phyloP scores from a whole-genome alignment of 2,329 filamentous ascomycete species.

The Colletotrichum sp. region DNA sequence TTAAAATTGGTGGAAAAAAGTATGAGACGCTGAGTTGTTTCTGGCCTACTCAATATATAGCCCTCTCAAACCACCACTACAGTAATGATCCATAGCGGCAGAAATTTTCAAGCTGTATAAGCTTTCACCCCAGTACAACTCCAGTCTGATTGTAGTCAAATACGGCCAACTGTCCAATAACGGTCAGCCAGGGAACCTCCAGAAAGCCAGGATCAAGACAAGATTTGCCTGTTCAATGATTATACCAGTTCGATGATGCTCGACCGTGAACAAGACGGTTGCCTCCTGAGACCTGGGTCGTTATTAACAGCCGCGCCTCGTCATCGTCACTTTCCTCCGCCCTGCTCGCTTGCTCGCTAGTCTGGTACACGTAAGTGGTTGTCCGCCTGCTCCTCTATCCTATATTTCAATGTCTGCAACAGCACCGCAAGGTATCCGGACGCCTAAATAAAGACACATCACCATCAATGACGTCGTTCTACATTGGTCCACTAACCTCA shows the following conservation, averaged over 20 bases:
- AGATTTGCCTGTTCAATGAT: background rate
- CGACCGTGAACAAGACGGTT: background rate
- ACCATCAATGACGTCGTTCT: background rate
- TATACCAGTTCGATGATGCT: background rate
- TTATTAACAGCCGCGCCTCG: background rate
- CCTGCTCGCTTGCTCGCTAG: background rate
- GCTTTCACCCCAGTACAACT: background rate
- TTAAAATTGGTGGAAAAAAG: background rate
- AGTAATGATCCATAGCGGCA: background rate
- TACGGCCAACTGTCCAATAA: background rate
- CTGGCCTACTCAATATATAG: background rate
- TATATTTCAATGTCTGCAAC: background rate
- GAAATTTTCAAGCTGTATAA: background rate
- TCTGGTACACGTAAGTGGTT: background rate
- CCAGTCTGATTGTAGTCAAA: background rate
- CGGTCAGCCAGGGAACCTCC: background rate
- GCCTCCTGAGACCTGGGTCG: background rate
- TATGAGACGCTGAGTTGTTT: too few species aligned
- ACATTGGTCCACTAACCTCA: background rate
- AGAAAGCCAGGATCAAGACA: background rate
- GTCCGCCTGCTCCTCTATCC: background rate
- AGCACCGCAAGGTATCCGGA: background rate
- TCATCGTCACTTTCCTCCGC: background rate
- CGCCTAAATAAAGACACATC: background rate
- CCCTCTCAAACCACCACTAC: accelerated